Percentiles rank a stretch among this genome's conserved stretches.
Conservation (phyloP, 2,329 filamentous ascomycete genomes). For the Zymoseptoria pseudotritici region DNA sequence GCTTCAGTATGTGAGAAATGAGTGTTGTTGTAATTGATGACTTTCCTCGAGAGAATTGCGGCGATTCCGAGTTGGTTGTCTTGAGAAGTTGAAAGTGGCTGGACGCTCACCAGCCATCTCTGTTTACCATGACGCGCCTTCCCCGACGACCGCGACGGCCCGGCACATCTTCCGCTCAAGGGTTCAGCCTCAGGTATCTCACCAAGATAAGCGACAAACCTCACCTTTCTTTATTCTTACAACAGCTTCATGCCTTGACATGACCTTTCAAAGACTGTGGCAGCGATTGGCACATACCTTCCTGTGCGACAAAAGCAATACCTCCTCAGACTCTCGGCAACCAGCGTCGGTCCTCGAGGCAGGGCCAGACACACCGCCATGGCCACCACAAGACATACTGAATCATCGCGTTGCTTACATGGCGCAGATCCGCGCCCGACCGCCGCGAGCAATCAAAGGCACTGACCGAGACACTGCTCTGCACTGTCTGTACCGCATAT, state of each 20-base stretch:
- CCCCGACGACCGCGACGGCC: not conserved
- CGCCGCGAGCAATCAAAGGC: not conserved
- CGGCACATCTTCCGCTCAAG: not conserved
- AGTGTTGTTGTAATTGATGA: not conserved
- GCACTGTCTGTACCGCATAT: constrained; percentile 1
- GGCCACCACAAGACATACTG: constrained; percentile 3
- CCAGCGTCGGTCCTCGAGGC: not conserved
- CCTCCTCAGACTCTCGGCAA: not conserved
- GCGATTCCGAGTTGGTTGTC: not conserved
- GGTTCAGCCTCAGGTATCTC: not conserved
- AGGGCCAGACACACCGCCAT: not conserved
- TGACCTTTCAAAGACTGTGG: not conserved
- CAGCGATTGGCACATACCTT: not conserved
- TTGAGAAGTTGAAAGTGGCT: not conserved
- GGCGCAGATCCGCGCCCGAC: constrained; percentile 1
- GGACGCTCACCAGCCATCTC: not conserved
- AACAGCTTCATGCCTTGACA: not conserved
- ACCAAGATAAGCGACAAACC: too few relatives aligned
- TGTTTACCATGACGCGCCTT: not conserved
- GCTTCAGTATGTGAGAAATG: not conserved
- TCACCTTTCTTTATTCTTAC: not conserved
- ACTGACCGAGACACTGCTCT: not conserved
- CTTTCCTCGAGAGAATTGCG: not conserved
- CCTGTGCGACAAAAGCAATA: not conserved
- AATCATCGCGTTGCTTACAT: constrained; percentile 2